These are phyloP conservation scores for Trichoderma citrinoviride DNA, from an alignment of 2,329 filamentous ascomycete genomes.

Conservation along the genomic window DNA sequence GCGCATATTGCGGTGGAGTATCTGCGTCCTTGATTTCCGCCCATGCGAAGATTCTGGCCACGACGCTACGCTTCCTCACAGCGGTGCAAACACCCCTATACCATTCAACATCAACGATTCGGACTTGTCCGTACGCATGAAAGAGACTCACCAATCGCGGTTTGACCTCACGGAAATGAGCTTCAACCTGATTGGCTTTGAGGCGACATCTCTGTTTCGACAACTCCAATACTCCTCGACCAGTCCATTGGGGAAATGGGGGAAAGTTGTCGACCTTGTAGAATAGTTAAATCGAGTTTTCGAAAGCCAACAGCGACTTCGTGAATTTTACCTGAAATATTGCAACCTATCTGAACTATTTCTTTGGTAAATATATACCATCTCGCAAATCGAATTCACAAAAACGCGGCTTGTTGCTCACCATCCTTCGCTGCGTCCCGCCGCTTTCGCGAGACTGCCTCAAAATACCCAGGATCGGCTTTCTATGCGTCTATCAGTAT, in stretches of 20 bases:
- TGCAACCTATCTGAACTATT: background rate
- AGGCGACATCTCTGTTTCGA: background rate
- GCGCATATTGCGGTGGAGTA: slow-evolving; percentile 1
- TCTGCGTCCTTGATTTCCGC: background rate
- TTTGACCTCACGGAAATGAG: background rate
- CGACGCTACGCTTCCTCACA: background rate
- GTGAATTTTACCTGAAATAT: background rate
- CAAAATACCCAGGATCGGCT: background rate
- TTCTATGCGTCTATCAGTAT: background rate
- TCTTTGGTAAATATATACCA: background rate
- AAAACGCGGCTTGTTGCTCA: slow-evolving; percentile 7
- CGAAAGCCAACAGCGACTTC: background rate
- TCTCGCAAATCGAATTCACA: background rate
- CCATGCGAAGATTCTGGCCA: slow-evolving; percentile 6
- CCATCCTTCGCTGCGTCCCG: background rate
- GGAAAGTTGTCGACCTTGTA: background rate
- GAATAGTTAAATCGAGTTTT: background rate
- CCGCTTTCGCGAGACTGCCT: background rate
- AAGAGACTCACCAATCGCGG: background rate
- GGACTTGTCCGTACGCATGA: background rate
- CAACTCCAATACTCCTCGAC: background rate
- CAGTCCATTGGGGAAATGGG: background rate
- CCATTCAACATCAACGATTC: slow-evolving; percentile 2
- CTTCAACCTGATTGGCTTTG: background rate
- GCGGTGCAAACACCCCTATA: background rate